Conservation (phyloP, 768 basidiomycete genomes). For the Rossbeevera mucosa region DNA sequence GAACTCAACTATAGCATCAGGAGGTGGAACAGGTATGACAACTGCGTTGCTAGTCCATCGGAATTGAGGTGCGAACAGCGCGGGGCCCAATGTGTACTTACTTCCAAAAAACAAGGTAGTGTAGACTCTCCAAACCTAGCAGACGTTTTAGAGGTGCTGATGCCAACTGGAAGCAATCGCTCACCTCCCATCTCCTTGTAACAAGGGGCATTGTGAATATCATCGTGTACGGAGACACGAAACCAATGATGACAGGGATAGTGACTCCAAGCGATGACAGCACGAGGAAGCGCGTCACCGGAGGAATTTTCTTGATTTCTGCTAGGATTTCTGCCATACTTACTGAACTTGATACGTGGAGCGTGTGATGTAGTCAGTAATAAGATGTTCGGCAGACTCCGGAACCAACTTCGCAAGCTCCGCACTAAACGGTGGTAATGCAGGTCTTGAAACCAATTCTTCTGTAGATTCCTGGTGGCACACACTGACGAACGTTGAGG, state of each 20-base stretch:
- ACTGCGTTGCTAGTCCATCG: conserved; percentile 19
- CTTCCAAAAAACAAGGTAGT: conserved; percentile 75
- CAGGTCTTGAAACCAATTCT: neutral
- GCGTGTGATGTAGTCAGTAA: neutral
- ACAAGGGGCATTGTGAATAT: conserved; percentile 50
- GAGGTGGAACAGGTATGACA: conserved; percentile 40
- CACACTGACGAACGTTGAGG: too few species aligned
- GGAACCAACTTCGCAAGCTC: neutral
- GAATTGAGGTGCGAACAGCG: neutral
- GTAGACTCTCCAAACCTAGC: conserved; percentile 67
- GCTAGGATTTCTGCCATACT: conserved; percentile 46
- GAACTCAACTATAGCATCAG: conserved; percentile 40
- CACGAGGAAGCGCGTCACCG: conserved; percentile 70
- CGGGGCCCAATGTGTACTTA: conserved; percentile 19
- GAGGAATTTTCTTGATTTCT: conserved; percentile 78
- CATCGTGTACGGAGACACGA: conserved; percentile 50
- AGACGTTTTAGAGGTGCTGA: neutral
- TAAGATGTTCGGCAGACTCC: neutral
- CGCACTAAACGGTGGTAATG: too few species aligned
- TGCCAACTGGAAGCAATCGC: neutral
- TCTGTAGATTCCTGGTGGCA: neutral
- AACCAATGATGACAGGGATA: conserved; percentile 48
- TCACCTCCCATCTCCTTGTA: conserved; percentile 50
- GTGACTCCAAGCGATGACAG: conserved; percentile 59
- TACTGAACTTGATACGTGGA: conserved; percentile 15